Conservation (phyloP, 2,329 filamentous ascomycete species). For the Colletotrichum horii region DNA sequence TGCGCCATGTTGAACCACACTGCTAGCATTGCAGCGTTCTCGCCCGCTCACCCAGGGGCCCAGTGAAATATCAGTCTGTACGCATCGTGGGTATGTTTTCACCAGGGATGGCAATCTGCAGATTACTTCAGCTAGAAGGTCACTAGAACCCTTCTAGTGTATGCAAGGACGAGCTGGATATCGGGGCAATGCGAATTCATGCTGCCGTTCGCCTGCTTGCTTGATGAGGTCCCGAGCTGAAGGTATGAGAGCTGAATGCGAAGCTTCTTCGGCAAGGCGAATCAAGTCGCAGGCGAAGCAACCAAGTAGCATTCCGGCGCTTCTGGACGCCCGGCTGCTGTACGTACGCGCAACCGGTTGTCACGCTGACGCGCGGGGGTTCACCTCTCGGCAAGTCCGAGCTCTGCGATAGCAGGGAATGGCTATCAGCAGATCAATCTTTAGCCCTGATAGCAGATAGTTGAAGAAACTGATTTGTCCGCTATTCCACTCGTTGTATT, state of each 20-base stretch:
- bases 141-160: slow-evolving; percentile 1
- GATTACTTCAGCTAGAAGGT: not conserved
- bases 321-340: not conserved
- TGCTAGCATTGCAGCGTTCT: not conserved
- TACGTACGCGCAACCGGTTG: not conserved
- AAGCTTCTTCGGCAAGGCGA: not conserved
- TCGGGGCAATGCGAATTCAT: not conserved
- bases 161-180: not conserved
- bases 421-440: not conserved
- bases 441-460: not conserved
- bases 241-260: not conserved
- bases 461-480: not conserved
- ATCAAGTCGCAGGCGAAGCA: not conserved
- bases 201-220: not conserved
- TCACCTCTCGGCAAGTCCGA: not conserved
- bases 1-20: not conserved
- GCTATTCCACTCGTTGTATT: not conserved
- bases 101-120: not conserved
- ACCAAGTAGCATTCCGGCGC: not conserved
- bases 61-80: not conserved
- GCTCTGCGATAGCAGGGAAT: not conserved
- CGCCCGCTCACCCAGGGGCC: not conserved
- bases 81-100: not conserved
- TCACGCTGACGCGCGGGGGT: not conserved
- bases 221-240: not conserved